Evolutionary conservation across 306 rosid species (phyloP), one percentile per base, ranked within the genome.

Genomic region (Lotus japonicus): DNA sequence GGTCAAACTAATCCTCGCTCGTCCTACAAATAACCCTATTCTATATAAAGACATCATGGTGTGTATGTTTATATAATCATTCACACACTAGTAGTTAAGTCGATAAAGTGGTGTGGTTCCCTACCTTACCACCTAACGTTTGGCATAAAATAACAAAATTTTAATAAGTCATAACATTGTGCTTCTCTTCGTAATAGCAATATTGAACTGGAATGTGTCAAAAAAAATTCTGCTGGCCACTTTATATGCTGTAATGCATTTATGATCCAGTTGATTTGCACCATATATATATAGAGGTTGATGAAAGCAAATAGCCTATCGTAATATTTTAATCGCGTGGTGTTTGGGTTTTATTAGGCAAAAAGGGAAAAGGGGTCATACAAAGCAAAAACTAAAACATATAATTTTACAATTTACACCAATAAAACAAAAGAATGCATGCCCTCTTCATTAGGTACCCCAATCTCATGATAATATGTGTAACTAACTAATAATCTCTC

Each of bases 171-270:
- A 41, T 14, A 10, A 57, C 50, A 70, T 73, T 57, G 66, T 43
- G 74, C 31, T 63, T 41, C 70, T 75, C 39, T 66, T 79, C 44
- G 16, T 23, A 50, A 35, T n/a, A n/a, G n/a, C 63, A 51, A 36
- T 48, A 60, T 43, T 67, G 55, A 73, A 60, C 60, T 56, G 70
- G 60, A 71, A 70, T 39, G 63, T 68, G 11, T 50, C 52, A 44
- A 54, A 33, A 28, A 7, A 51, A 63, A 58, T 64, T 58, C 51
- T 76, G 72, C 56, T 76, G 13, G 79, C 41, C 35, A 67, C 65
- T 76, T 76, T 63, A 56, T 61, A 18, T 62, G 79, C 72, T 68
- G 79, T 69, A 74, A 73, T 41, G 55, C 70, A 71, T 60, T 65
- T 33, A 61, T 46, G 66, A 60, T 50, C 42, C 59, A 68, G 69